Evolutionary conservation across 345 rosid species (phyloP).

Genomic region (Gossypium herbaceum): DNA sequence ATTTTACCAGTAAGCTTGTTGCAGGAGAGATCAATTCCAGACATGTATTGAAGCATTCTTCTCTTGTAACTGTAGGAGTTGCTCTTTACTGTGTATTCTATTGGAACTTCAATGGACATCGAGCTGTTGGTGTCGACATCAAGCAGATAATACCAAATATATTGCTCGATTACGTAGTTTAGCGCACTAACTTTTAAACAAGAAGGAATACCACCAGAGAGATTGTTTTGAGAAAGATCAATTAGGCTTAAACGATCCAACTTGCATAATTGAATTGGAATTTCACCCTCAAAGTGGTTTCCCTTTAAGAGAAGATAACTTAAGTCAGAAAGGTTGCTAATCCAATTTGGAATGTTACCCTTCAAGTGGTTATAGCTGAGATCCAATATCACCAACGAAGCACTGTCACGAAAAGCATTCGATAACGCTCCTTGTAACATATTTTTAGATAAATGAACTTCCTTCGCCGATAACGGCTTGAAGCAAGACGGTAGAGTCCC

Average conservation of each 20-base stretch:
- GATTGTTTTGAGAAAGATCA: constrained; percentile 25
- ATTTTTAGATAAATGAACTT: constrained; percentile 2
- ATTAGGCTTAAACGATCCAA: constrained; percentile 13
- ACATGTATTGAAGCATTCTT: not conserved
- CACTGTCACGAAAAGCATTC: not conserved
- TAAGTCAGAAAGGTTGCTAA: not conserved
- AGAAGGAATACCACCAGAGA: constrained; percentile 9
- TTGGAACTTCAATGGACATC: not conserved
- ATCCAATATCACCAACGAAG: not conserved
- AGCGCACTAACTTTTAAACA: not conserved
- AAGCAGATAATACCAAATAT: not conserved
- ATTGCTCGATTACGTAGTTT: not conserved
- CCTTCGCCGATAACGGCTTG: rapidly evolving
- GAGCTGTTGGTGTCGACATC: rapidly evolving
- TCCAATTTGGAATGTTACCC: constrained; percentile 8
- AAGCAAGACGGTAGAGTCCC: constrained; percentile 13
- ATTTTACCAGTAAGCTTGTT: constrained; percentile 23
- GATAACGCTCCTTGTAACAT: not conserved
- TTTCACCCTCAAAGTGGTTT: constrained; percentile 21
- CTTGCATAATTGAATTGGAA: constrained; percentile 18
- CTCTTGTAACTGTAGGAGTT: not conserved
- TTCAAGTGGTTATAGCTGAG: not conserved
- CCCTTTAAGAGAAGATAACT: constrained; percentile 17
- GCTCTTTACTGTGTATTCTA: constrained; percentile 18
- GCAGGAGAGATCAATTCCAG: constrained; percentile 30